phyloP scores from a whole-genome alignment of 179 eudicot genomes.

The Patellifolia procumbens region DNA sequence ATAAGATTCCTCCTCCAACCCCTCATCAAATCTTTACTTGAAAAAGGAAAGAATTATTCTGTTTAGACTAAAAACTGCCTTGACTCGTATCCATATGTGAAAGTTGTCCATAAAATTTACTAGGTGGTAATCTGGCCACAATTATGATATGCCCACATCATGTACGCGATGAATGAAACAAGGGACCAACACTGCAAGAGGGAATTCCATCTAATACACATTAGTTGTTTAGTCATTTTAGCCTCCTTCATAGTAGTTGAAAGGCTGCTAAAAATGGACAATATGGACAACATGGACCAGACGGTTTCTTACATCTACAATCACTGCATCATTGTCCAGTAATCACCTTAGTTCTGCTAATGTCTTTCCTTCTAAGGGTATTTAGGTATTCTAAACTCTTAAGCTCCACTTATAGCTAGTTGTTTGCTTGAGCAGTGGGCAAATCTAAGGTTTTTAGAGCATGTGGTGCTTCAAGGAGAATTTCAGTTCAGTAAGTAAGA shows the following conservation, averaged over 20 bases:
- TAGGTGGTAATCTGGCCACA: too few relatives aligned
- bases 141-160: constrained; percentile 4
- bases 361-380: background rate
- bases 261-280: background rate
- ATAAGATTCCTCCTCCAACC: background rate
- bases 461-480: background rate
- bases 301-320: background rate
- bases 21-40: background rate
- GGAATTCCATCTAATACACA: background rate
- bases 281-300: too few relatives aligned
- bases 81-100: too few relatives aligned
- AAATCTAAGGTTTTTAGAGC: too few relatives aligned
- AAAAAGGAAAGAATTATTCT: background rate
- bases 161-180: background rate
- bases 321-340: background rate
- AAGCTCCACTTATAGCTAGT: background rate
- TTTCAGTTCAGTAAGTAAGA: background rate
- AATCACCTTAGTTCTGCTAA: background rate
- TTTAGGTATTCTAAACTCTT: background rate
- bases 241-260: background rate
- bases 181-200: background rate
- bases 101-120: too few relatives aligned
- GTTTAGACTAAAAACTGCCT: too few relatives aligned
- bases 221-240: background rate
- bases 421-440: background rate